Evolutionary conservation across 2,329 filamentous ascomycete genomes (phyloP).

Genomic region (Colletotrichum sp.): DNA sequence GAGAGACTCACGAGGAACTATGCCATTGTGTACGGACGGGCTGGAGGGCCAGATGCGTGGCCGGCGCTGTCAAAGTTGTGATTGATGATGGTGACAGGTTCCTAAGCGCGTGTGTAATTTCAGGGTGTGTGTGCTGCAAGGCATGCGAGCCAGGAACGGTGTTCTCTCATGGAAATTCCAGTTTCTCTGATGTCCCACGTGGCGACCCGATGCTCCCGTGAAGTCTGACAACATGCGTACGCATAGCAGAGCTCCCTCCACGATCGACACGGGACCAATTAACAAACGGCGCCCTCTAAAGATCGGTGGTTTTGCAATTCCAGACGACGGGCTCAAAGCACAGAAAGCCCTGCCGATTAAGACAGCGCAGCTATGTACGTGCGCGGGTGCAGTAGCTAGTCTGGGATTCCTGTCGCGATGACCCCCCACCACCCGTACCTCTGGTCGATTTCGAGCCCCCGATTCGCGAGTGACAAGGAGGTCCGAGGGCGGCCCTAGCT

Average conservation of each 20-base stretch:
- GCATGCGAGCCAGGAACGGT: too few species aligned
- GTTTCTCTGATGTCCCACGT: not conserved
- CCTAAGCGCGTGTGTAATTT: not conserved
- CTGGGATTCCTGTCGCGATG: not conserved
- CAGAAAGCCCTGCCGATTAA: not conserved
- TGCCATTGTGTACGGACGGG: conserved; percentile 39
- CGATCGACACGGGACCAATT: not conserved
- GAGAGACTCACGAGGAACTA: conserved; percentile 31
- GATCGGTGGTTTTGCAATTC: not conserved
- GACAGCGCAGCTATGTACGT: not conserved
- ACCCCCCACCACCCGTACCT: not conserved
- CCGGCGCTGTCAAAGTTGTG: not conserved
- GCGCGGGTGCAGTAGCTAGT: not conserved
- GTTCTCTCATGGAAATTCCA: not conserved
- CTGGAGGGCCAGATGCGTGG: not conserved
- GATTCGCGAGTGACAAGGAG: not conserved
- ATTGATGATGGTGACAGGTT: not conserved
- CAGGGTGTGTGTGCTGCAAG: not conserved
- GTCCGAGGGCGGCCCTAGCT: not conserved
- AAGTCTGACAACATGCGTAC: not conserved
- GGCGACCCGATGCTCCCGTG: not conserved
- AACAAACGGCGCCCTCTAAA: not conserved
- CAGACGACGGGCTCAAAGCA: not conserved
- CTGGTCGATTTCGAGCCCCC: not conserved
- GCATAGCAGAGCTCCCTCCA: not conserved